A percentile compares a stretch with the other conserved stretches of the same genome.
These are phyloP conservation scores for Halophytophthora polymorphica DNA, from an alignment of 352 stramenopile genomes.

Conservation along the genomic window DNA sequence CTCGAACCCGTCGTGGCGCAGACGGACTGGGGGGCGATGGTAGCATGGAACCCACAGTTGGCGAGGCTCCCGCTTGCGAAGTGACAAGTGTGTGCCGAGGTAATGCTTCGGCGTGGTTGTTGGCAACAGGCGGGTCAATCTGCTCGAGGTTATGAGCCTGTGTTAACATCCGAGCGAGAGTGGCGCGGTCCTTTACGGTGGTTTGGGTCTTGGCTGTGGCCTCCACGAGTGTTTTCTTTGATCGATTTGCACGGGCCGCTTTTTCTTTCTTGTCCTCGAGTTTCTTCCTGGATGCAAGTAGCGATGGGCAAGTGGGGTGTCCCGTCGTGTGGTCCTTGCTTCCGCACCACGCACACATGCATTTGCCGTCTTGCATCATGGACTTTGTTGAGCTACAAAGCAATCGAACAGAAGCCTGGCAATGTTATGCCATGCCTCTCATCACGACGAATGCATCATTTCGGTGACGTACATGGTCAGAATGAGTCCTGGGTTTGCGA, in stretches of 20 bases:
- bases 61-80: neutral
- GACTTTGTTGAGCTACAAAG: constrained; percentile 53
- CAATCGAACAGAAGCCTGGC: neutral
- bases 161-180: neutral
- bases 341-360: constrained; percentile 77
- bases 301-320: constrained; percentile 33
- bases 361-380: constrained; percentile 86
- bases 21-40: constrained; percentile 8
- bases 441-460: no score
- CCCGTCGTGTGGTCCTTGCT: constrained; percentile 72
- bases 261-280: constrained; percentile 39
- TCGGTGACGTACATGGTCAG: constrained; percentile 53
- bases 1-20: constrained; percentile 18
- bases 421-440: neutral
- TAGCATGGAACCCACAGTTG: neutral
- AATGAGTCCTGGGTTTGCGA: constrained; percentile 63
- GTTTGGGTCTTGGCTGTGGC: constrained; percentile 35
- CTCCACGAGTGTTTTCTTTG: constrained; percentile 20
- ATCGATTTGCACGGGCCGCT: constrained; percentile 48
- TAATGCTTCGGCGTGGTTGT: no score
- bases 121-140: no score
- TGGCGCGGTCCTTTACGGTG: constrained; percentile 31
- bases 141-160: neutral
- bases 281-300: constrained; percentile 56
- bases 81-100: neutral